phyloP scores from a whole-genome alignment of 2,329 filamentous ascomycete species.

The Nothophoma quercina region DNA sequence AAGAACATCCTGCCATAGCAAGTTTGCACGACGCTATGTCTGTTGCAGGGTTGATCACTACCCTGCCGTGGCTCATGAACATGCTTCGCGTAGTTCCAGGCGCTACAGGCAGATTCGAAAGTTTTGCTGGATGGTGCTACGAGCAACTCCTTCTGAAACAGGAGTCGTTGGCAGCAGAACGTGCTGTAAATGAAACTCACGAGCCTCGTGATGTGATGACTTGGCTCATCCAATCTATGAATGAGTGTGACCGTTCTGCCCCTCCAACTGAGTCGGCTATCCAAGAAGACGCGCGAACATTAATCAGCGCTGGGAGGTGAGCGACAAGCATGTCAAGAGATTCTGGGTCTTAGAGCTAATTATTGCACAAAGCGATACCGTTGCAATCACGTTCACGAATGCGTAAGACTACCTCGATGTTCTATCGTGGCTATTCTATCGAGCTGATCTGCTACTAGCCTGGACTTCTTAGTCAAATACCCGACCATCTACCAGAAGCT shows the following conservation, averaged over 20 bases:
- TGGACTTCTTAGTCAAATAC: constrained; percentile 39
- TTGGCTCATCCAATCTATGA: constrained; percentile 46
- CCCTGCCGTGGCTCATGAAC: constrained; percentile 40
- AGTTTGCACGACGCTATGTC: constrained; percentile 39
- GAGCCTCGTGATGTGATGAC: constrained; percentile 42
- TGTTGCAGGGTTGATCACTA: constrained; percentile 27
- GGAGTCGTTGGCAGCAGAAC: constrained; percentile 18
- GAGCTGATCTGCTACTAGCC: neutral
- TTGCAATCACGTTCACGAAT: neutral
- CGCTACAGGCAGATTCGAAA: constrained; percentile 20
- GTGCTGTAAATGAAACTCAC: constrained; percentile 12
- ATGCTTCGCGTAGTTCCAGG: constrained; percentile 29
- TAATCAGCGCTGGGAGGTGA: constrained; percentile 33
- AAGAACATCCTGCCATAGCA: constrained; percentile 30
- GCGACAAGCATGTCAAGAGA: neutral
- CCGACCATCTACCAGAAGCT: constrained; percentile 33
- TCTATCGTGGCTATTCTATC: neutral
- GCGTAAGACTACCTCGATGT: neutral
- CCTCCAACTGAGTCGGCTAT: constrained; percentile 31
- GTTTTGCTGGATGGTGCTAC: constrained; percentile 30
- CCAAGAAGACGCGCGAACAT: constrained; percentile 32
- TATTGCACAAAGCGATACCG: neutral
- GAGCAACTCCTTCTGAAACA: constrained; percentile 33
- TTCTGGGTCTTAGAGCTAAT: neutral
- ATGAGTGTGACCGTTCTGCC: constrained; percentile 38